These are phyloP conservation scores for Ogataea degrootiae DNA, from an alignment of 805 yeast species.

Conservation along the genomic window DNA sequence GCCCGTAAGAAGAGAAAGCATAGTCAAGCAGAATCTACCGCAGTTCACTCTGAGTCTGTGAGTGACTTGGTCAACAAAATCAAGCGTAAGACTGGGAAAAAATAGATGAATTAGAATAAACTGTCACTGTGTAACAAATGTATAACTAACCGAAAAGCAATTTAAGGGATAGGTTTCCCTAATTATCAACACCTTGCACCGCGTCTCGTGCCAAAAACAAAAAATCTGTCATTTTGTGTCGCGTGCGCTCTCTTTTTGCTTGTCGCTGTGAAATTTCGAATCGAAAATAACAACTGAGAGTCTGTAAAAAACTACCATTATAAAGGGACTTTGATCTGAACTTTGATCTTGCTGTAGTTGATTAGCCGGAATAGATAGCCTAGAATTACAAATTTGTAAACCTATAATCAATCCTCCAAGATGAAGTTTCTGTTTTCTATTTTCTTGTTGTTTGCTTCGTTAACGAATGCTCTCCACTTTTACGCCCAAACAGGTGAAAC, in stretches of 20 bases:
- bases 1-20: constrained; percentile 16
- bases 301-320: too few relatives aligned
- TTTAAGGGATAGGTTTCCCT: neutral
- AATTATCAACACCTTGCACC: neutral
- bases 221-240: neutral
- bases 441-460: constrained; percentile 12
- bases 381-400: neutral
- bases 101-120: neutral
- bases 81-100: constrained; percentile 27
- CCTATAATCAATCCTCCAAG: too few relatives aligned
- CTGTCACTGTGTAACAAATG: neutral
- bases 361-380: neutral
- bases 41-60: neutral
- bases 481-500: constrained; percentile 72
- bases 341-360: neutral
- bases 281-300: too few relatives aligned
- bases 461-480: constrained; percentile 58
- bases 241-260: neutral
- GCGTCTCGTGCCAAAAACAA: neutral
- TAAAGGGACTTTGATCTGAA: neutral
- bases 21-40: constrained; percentile 1
- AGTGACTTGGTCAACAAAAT: constrained; percentile 45
- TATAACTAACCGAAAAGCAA: neutral
- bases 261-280: too few relatives aligned
- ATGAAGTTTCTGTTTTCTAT: constrained; percentile 8